Percentiles rank a stretch among this genome's conserved stretches.
phyloP scores from a whole-genome alignment of 495 filamentous ascomycete genomes.

The Penicillium parvum region DNA sequence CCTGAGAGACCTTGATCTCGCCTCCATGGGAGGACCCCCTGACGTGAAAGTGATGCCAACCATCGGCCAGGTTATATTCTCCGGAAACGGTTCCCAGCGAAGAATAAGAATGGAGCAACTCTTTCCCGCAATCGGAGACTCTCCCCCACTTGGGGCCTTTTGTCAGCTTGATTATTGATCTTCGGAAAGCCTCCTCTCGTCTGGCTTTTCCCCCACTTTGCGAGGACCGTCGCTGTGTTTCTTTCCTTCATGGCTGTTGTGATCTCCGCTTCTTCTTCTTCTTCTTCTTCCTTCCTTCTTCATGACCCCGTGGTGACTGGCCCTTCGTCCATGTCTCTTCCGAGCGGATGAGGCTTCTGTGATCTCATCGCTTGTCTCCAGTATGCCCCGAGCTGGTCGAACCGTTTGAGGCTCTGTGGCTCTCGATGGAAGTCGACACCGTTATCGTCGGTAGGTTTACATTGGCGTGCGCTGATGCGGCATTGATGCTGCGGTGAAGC shows the following conservation, averaged over 20 bases:
- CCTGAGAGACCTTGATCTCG: too few relatives aligned
- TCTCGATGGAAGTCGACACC: constrained; percentile 44
- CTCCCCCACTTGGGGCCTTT: constrained; percentile 14
- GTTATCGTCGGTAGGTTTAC: constrained; percentile 46
- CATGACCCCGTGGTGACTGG: not conserved
- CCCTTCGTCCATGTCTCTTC: too few relatives aligned
- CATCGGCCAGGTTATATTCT: too few relatives aligned
- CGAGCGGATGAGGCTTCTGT: constrained; percentile 10
- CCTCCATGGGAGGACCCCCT: too few relatives aligned
- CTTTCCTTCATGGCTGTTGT: constrained; percentile 8
- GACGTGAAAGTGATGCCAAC: not conserved
- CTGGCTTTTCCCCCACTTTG: not conserved
- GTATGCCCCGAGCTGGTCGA: constrained; percentile 36
- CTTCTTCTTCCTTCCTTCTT: not conserved
- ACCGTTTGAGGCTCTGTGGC: constrained; percentile 24
- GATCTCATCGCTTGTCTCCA: constrained; percentile 23
- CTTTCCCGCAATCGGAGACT: constrained; percentile 1
- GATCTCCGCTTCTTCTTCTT: constrained; percentile 6
- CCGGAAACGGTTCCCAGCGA: too few relatives aligned
- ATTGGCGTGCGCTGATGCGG: too few relatives aligned
- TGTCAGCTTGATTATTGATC: constrained; percentile 30
- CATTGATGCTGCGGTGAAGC: too few relatives aligned
- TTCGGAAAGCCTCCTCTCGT: too few relatives aligned
- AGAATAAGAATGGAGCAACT: too few relatives aligned
- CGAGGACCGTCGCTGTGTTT: too few relatives aligned